These are phyloP conservation scores for Penicillium psychrofluorescens DNA, from an alignment of 495 filamentous ascomycete species.

Conservation along the genomic window DNA sequence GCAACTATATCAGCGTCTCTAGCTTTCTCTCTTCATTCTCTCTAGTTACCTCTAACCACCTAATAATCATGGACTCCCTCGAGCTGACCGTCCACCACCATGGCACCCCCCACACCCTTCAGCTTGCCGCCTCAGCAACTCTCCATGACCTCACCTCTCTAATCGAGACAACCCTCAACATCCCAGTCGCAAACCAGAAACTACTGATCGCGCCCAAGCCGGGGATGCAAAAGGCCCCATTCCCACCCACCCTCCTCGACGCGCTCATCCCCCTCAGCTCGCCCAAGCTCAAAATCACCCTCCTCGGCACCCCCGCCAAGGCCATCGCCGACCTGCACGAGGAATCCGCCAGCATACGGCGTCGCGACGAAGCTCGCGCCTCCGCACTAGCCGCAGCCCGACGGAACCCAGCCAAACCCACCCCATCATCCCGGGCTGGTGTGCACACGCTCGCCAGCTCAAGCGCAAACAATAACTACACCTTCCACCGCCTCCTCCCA, in stretches of 20 bases:
- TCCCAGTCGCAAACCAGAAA: conserved; percentile 66
- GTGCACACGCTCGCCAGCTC: conserved; percentile 33
- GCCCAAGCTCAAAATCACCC: conserved; percentile 36
- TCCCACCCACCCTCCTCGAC: conserved; percentile 32
- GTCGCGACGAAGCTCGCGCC: conserved; percentile 30
- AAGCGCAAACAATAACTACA: conserved; percentile 52
- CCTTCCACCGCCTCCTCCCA: conserved; percentile 70
- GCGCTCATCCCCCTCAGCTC: conserved; percentile 38
- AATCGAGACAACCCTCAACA: conserved; percentile 48
- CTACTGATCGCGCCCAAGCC: conserved; percentile 63
- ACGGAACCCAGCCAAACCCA: conserved; percentile 18
- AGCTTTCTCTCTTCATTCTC: neutral
- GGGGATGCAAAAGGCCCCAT: conserved; percentile 60
- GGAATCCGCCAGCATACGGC: conserved; percentile 29
- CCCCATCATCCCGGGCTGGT: conserved; percentile 31
- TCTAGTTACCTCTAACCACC: neutral
- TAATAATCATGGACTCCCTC: conserved; percentile 12
- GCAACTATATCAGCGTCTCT: no score
- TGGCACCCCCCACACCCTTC: conserved; percentile 66
- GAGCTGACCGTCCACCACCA: conserved; percentile 52
- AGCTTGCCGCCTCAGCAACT: conserved; percentile 60
- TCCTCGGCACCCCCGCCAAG: conserved; percentile 29
- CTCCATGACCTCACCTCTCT: conserved; percentile 56
- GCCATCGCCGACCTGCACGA: conserved; percentile 34
- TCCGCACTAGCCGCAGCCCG: conserved; percentile 25